Evolutionary conservation across 768 basidiomycete species (phyloP).

Genomic region (Suillus occidentalis): DNA sequence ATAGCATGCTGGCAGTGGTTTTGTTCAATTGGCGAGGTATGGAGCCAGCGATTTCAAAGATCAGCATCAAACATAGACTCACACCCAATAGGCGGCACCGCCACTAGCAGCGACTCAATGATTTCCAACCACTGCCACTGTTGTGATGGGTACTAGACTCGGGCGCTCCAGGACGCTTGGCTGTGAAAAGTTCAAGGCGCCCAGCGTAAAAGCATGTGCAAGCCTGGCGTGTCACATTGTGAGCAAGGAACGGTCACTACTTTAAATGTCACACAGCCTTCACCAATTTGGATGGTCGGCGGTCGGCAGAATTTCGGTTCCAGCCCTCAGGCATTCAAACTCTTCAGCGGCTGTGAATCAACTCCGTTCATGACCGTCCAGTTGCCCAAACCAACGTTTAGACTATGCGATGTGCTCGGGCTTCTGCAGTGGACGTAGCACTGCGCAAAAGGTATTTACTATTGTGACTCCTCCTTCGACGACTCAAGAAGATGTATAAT

Average conservation of each 20-base stretch:
- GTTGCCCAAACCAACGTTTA: not conserved
- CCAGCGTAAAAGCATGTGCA: not conserved
- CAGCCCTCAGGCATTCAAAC: not conserved
- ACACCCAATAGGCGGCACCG: not conserved
- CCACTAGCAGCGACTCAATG: not conserved
- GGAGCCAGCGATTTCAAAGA: not conserved
- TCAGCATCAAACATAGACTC: not conserved
- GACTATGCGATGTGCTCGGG: not conserved
- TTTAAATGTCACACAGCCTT: not conserved
- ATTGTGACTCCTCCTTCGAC: no score
- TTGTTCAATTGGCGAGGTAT: not conserved
- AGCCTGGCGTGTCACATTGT: no score
- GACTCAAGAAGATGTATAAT: no score
- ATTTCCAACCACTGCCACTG: not conserved
- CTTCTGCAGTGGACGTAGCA: not conserved
- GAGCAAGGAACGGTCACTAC: not conserved
- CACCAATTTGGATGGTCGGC: not conserved
- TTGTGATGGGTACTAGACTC: not conserved
- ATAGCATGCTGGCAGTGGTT: conserved; percentile 7
- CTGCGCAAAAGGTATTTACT: not conserved
- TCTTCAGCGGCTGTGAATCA: not conserved
- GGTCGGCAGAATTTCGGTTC: not conserved
- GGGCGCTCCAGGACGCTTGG: no score
- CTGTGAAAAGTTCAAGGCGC: not conserved
- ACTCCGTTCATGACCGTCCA: not conserved